Conservation (phyloP, 2,329 filamentous ascomycete species). For the Sclerotinia subarctica region DNA sequence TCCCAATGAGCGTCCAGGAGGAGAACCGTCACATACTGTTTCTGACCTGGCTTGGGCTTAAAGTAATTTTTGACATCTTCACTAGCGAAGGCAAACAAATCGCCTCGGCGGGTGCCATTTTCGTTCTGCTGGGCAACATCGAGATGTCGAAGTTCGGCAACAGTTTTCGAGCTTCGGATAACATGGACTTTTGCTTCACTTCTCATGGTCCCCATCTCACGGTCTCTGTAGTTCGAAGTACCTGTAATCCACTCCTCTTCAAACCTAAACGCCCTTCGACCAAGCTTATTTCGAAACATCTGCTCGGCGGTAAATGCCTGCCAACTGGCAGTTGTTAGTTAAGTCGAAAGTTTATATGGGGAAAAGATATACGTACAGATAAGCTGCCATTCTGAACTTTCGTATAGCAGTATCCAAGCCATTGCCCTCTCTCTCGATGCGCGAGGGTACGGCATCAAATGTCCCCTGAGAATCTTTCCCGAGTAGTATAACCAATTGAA, state of each 20-base stretch:
- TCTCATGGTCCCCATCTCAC: slow-evolving; percentile 68
- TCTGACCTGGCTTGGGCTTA: slow-evolving; percentile 69
- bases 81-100: slow-evolving; percentile 72
- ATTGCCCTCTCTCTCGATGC: slow-evolving; percentile 77
- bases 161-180: slow-evolving; percentile 77
- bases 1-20: slow-evolving; percentile 91
- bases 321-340: slow-evolving; percentile 50
- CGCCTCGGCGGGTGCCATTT: slow-evolving; percentile 65
- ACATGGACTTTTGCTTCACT: slow-evolving; percentile 90
- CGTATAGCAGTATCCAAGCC: slow-evolving; percentile 73
- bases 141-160: slow-evolving; percentile 76
- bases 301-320: slow-evolving; percentile 96
- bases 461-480: slow-evolving; percentile 84
- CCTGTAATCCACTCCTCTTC: slow-evolving; percentile 94
- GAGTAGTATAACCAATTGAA: slow-evolving; percentile 85
- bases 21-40: slow-evolving; percentile 82
- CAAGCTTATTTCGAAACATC: slow-evolving; percentile 86
- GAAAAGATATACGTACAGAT: slow-evolving; percentile 48
- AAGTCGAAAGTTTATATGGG: not conserved
- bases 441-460: slow-evolving; percentile 77
- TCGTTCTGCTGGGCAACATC: slow-evolving; percentile 75
- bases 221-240: slow-evolving; percentile 73
- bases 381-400: slow-evolving; percentile 93
- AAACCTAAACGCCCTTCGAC: slow-evolving; percentile 80
- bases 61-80: slow-evolving; percentile 79